Conservation (phyloP, 2,329 filamentous ascomycete species). For the Decorospora gaudefroyi region DNA sequence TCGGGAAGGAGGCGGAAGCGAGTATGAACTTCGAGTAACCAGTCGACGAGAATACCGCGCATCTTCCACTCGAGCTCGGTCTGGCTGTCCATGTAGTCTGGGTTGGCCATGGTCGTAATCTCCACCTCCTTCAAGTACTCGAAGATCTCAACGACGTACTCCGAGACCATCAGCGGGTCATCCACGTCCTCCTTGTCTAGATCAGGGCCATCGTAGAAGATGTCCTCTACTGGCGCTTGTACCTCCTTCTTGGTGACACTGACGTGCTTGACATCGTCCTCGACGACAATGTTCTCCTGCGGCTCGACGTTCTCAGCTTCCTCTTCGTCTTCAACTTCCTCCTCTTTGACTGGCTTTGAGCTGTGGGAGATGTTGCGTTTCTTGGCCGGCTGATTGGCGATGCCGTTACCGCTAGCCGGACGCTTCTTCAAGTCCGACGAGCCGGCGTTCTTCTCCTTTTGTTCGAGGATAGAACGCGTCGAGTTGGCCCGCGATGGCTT, state of each 20-base stretch:
- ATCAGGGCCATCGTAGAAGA: constrained; percentile 53
- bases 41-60: constrained; percentile 94
- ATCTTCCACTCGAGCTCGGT: constrained; percentile 98
- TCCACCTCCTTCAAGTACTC: constrained; percentile 92
- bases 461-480: constrained; percentile 64
- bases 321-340: constrained; percentile 59
- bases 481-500: constrained; percentile 67
- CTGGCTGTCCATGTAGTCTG: constrained; percentile 93
- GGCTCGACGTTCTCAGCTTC: constrained; percentile 63
- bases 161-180: constrained; percentile 96
- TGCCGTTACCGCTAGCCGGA: constrained; percentile 71
- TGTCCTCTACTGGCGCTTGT: constrained; percentile 33
- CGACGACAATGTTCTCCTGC: constrained; percentile 56
- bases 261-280: constrained; percentile 45
- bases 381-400: constrained; percentile 67
- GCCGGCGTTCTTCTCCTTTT: constrained; percentile 71
- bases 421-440: constrained; percentile 73
- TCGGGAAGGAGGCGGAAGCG: constrained; percentile 94
- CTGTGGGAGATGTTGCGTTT: constrained; percentile 64
- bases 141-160: constrained; percentile 97
- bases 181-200: constrained; percentile 86
- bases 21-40: constrained; percentile 97
- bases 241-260: constrained; percentile 25
- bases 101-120: constrained; percentile 78
- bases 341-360: constrained; percentile 56